Conservation (phyloP, 2,329 filamentous ascomycete species). For the Botrytis porri region DNA sequence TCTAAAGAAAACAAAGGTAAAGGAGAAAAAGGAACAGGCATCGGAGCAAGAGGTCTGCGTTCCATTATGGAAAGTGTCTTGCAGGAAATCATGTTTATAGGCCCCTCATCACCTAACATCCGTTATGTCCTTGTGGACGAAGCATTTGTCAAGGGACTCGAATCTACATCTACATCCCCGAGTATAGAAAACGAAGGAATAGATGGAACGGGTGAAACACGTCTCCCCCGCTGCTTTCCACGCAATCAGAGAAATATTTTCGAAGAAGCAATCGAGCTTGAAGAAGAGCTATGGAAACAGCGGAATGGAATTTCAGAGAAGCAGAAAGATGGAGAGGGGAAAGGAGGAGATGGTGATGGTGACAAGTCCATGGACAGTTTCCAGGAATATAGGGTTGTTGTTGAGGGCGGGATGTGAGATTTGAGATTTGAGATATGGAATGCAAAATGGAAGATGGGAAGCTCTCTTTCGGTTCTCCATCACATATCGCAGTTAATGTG, state of each 20-base stretch:
- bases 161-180: background rate
- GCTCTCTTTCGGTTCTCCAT: background rate
- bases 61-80: slow-evolving; percentile 79
- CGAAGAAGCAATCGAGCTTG: slow-evolving; percentile 64
- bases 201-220: slow-evolving; percentile 1
- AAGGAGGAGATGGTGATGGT: background rate
- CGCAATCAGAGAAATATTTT: slow-evolving; percentile 69
- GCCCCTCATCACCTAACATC: slow-evolving; percentile 54
- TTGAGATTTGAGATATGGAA: slow-evolving; percentile 15
- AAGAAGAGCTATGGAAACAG: slow-evolving; percentile 44
- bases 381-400: slow-evolving; percentile 33
- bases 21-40: background rate
- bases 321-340: background rate
- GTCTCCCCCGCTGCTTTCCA: slow-evolving; percentile 54
- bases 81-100: slow-evolving; percentile 78
- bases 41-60: slow-evolving; percentile 71
- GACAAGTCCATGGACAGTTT: slow-evolving; percentile 25
- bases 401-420: slow-evolving; percentile 33
- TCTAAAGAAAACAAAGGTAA: background rate
- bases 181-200: background rate
- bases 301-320: slow-evolving; percentile 18
- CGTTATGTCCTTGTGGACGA: slow-evolving; percentile 74
- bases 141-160: slow-evolving; percentile 34
- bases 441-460: background rate
- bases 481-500: background rate